Conservation (phyloP, 208 protist genomes). For the Novymonas esmeraldas region DNA sequence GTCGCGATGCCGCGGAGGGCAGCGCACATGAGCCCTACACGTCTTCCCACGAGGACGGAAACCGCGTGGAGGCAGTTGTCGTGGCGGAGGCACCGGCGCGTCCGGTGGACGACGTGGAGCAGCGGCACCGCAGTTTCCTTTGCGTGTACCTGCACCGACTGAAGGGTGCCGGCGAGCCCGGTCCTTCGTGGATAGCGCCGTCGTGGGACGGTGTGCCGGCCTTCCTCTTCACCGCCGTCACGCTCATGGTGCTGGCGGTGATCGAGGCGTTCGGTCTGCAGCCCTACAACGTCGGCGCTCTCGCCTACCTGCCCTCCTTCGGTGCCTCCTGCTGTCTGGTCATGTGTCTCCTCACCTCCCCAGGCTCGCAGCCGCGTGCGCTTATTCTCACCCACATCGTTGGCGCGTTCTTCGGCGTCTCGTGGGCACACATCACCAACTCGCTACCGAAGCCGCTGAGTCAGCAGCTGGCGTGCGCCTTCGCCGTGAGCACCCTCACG, state of each 20-base stretch:
- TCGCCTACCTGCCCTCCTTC: conserved; percentile 64
- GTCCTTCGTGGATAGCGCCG: conserved; percentile 35
- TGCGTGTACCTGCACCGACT: conserved; percentile 47
- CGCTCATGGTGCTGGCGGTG: conserved; percentile 51
- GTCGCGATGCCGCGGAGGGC: too few relatives aligned
- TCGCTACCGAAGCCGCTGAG: conserved; percentile 44
- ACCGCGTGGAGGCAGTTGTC: not conserved
- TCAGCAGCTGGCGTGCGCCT: conserved; percentile 57
- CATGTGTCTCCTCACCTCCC: conserved; percentile 53
- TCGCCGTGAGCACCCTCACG: conserved; percentile 59
- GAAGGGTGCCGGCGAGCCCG: conserved; percentile 41
- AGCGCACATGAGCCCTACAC: too few relatives aligned
- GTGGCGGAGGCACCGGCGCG: not conserved
- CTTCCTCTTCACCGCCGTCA: conserved; percentile 59
- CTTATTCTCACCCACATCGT: conserved; percentile 55
- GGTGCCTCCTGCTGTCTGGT: conserved; percentile 63
- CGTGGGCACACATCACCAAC: conserved; percentile 55
- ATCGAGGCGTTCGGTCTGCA: conserved; percentile 55
- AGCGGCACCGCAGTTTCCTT: conserved; percentile 10
- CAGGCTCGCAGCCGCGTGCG: conserved; percentile 60
- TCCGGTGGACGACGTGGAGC: conserved; percentile 25
- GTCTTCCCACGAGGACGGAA: conserved; percentile 4
- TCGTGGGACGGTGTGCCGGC: conserved; percentile 45
- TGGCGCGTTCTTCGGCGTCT: conserved; percentile 64
- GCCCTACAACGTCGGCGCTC: conserved; percentile 44